Evolutionary conservation across 2,329 filamentous ascomycete genomes (phyloP).

Genomic region (Lecanoromycetidae sp.): DNA sequence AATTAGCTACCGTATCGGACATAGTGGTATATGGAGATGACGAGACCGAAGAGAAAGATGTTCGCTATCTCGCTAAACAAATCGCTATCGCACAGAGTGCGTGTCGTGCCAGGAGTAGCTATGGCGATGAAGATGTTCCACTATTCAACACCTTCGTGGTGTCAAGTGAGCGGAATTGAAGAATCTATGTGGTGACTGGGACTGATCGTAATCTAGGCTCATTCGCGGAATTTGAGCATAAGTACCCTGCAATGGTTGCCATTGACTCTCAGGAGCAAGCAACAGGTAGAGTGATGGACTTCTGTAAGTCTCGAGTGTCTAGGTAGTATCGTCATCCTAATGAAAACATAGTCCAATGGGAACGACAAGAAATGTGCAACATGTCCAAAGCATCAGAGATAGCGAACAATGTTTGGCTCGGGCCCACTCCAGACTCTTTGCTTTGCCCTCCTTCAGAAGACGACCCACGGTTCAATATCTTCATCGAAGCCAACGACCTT

Average conservation of each 20-base stretch:
- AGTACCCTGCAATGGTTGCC: conserved; percentile 59
- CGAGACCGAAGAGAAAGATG: conserved; percentile 45
- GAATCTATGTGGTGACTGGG: neutral
- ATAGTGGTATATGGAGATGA: conserved; percentile 84
- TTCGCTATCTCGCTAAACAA: conserved; percentile 50
- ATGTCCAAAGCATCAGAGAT: conserved; percentile 91
- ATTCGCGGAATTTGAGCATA: conserved; percentile 60
- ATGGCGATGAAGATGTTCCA: conserved; percentile 43
- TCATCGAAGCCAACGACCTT: conserved; percentile 80
- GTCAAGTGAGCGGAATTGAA: conserved; percentile 35
- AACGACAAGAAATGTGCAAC: conserved; percentile 79
- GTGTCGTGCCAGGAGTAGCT: conserved; percentile 57
- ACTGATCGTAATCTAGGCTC: conserved; percentile 36
- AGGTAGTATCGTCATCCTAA: conserved; percentile 8
- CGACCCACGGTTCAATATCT: conserved; percentile 56
- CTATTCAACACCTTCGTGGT: conserved; percentile 78
- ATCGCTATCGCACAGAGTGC: conserved; percentile 64
- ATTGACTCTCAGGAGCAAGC: conserved; percentile 58
- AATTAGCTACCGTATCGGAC: conserved; percentile 77
- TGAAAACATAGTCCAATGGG: conserved; percentile 52
- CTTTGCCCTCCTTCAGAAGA: conserved; percentile 35
- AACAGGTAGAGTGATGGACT: conserved; percentile 72
- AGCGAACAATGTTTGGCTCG: conserved; percentile 77
- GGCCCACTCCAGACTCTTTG: conserved; percentile 65
- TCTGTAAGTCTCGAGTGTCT: conserved; percentile 41